Evolutionary conservation across 2,329 filamentous ascomycete genomes (phyloP).

Genomic region (Trichoderma lentiforme): DNA sequence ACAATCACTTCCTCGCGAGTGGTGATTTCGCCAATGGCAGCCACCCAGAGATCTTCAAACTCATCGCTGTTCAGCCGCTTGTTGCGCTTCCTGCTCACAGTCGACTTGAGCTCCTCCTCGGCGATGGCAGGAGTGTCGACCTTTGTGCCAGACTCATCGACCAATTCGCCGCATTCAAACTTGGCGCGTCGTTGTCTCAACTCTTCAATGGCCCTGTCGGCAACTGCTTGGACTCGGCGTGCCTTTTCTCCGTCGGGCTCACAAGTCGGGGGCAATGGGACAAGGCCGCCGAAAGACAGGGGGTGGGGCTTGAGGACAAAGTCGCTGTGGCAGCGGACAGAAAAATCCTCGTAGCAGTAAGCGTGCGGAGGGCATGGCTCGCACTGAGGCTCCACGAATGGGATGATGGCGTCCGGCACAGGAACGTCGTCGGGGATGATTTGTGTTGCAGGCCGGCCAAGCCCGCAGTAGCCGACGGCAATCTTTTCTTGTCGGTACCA

Average conservation of each 20-base stretch:
- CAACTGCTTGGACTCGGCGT: slow-evolving; percentile 79
- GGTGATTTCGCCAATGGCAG: slow-evolving; percentile 69
- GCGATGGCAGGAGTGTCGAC: slow-evolving; percentile 56
- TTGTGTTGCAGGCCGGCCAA: slow-evolving; percentile 61
- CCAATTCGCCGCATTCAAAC: slow-evolving; percentile 80
- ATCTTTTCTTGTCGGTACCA: slow-evolving; percentile 96
- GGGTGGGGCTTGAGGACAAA: slow-evolving; percentile 85
- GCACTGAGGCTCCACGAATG: slow-evolving; percentile 73
- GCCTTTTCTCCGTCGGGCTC: slow-evolving; percentile 94
- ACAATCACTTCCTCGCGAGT: slow-evolving; percentile 57
- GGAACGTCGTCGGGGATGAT: slow-evolving; percentile 48
- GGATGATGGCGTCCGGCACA: slow-evolving; percentile 69
- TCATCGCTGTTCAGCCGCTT: slow-evolving; percentile 83
- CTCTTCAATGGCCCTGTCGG: slow-evolving; percentile 82
- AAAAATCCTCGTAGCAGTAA: slow-evolving; percentile 76
- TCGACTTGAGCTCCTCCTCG: slow-evolving; percentile 73
- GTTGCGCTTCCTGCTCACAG: slow-evolving; percentile 70
- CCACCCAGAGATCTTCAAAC: slow-evolving; percentile 83
- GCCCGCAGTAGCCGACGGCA: slow-evolving; percentile 91
- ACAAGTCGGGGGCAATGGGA: slow-evolving; percentile 87
- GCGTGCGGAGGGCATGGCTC: slow-evolving; percentile 89
- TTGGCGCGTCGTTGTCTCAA: slow-evolving; percentile 81
- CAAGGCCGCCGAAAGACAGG: slow-evolving; percentile 71
- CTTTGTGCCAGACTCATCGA: slow-evolving; percentile 57
- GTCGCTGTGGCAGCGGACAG: slow-evolving; percentile 77